Evolutionary conservation across 306 rosid species (phyloP).

Genomic region (Gastrolobium bilobum): DNA sequence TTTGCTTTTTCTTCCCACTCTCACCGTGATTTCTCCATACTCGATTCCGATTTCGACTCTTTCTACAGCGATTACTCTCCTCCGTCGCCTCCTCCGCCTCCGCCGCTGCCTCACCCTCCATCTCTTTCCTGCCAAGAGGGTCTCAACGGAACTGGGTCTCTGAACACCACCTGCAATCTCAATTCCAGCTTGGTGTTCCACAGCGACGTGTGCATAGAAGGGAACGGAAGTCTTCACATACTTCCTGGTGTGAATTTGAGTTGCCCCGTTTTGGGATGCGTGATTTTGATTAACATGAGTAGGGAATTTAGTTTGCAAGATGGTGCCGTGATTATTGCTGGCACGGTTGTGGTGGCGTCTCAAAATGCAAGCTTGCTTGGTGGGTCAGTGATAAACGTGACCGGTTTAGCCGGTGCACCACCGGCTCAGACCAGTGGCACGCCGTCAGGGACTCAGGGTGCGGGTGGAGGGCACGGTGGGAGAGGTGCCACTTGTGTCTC

Average conservation of each 20-base stretch:
- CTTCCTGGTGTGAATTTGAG: conserved; percentile 73
- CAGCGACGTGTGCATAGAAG: conserved; percentile 77
- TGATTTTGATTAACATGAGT: conserved; percentile 71
- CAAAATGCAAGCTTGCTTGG: conserved; percentile 45
- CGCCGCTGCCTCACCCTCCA: conserved; percentile 85
- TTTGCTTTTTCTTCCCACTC: conserved; percentile 32
- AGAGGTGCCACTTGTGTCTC: conserved; percentile 90
- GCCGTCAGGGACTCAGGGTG: conserved; percentile 87
- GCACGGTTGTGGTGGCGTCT: conserved; percentile 50
- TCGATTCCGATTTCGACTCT: conserved; percentile 54
- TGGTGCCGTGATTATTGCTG: conserved; percentile 57
- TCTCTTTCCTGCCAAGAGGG: conserved; percentile 74
- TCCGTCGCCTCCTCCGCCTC: conserved; percentile 88
- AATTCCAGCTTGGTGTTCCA: conserved; percentile 68
- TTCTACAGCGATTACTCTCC: conserved; percentile 81
- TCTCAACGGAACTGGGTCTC: conserved; percentile 78
- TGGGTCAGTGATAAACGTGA: conserved; percentile 59
- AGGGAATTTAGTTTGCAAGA: conserved; percentile 65
- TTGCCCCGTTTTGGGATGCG: conserved; percentile 75
- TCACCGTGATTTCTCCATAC: conserved; percentile 66
- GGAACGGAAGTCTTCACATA: conserved; percentile 77
- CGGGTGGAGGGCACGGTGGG: conserved; percentile 96
- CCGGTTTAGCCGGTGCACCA: conserved; percentile 80
- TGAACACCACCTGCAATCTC: conserved; percentile 65
- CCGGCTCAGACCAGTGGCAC: conserved; percentile 91